phyloP scores from a whole-genome alignment of 306 rosid genomes.

The Arachis hypogaea region DNA sequence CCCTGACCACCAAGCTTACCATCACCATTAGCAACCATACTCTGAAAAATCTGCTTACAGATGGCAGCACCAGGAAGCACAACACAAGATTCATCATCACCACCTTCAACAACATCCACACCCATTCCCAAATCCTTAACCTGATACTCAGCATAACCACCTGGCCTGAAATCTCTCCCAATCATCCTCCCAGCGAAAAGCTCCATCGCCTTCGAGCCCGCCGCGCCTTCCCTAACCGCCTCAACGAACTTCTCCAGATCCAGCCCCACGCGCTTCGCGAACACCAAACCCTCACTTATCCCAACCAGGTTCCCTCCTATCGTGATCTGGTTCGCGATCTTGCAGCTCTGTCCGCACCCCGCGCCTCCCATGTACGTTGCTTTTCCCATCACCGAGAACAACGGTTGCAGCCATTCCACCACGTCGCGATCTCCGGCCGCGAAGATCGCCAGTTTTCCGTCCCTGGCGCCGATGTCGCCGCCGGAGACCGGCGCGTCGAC shows the following conservation, averaged over 20 bases:
- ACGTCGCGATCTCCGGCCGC: constrained; percentile 66
- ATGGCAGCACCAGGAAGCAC: constrained; percentile 83
- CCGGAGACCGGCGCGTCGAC: constrained; percentile 90
- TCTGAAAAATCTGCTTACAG: constrained; percentile 64
- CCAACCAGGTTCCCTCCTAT: constrained; percentile 68
- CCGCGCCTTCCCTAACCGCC: constrained; percentile 66
- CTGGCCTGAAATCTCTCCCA: constrained; percentile 61
- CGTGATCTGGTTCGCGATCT: constrained; percentile 76
- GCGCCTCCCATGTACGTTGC: constrained; percentile 63
- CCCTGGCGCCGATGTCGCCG: constrained; percentile 84
- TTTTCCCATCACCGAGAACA: constrained; percentile 58
- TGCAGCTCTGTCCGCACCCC: constrained; percentile 83
- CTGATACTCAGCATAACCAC: constrained; percentile 72
- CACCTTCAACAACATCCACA: constrained; percentile 60
- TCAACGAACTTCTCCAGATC: constrained; percentile 53
- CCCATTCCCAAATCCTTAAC: constrained; percentile 95
- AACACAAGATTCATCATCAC: constrained; percentile 45
- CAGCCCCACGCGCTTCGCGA: constrained; percentile 72
- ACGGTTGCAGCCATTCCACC: constrained; percentile 66
- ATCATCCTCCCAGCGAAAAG: constrained; percentile 76
- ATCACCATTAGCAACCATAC: constrained; percentile 82
- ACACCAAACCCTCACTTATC: constrained; percentile 77
- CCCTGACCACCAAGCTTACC: constrained; percentile 80
- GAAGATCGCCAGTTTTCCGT: constrained; percentile 75
- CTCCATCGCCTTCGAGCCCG: constrained; percentile 70